Evolutionary conservation across 1,284 basidiomycete genomes (phyloP), one percentile per base, ranked within the genome.

Genomic region (Leccinum pachyderme): DNA sequence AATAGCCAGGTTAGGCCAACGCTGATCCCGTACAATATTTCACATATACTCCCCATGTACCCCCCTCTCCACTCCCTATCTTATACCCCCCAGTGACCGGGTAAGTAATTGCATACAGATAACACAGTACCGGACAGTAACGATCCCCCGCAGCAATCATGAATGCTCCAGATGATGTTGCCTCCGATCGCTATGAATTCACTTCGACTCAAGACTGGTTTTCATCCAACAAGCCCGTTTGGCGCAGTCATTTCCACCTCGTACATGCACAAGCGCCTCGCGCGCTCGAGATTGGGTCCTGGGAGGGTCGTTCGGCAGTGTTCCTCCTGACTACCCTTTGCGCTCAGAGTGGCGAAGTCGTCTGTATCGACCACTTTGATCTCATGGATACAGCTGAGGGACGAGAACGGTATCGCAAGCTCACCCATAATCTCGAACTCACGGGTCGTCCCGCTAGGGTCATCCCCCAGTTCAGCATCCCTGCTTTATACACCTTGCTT

Each of bases 361-460:
- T 80, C 45, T 83, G 80, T 59, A 77, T 84, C 57, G 82, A 83
- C 63, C 82, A 83, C 57, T 83, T 83, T 61, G 82, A 84, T 59
- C 72, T 83, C 49, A 70, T 81, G 67, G 58, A 50, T 4, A 82
- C 81, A n/a, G 61, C 67, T 2, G 81, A 75, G 4, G 82, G 82
- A 27, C 67, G 68, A 43, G 75, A 77, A 59, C 73, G 82, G 1
- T 71, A 72, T 63, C 60, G 63, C n/a, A 77, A 72, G 59, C 62
- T 83, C 47, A 66, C 62, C 29, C 76, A 79, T 60, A 84, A 84
- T 62, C 72, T 84, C 28, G 28, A 65, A 5, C 58, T 76, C 55
- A 78, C 79, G 3, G 75, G 76, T 11, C 73, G 72, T 58, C 63
- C 66, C 24, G 75, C 72, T 54, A 77, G 81, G 29, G 67, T 84